Percentiles rank a stretch among this genome's conserved stretches.
These are phyloP conservation scores for Yamadazyma scolyti DNA, from an alignment of 805 yeast genomes.

Conservation along the genomic window DNA sequence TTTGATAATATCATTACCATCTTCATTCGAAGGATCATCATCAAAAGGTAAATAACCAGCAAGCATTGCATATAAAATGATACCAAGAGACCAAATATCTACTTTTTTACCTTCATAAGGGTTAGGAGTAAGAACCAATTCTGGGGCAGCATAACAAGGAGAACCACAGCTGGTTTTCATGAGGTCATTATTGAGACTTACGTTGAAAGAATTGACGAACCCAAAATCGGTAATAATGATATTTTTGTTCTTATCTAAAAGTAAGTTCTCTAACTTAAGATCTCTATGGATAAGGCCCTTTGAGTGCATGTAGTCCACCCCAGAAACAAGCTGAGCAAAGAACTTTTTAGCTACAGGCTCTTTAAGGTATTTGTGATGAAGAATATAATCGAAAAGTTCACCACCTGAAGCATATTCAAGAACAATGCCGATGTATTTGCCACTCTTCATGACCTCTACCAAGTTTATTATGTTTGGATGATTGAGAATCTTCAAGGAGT, in stretches of 20 bases:
- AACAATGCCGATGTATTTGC: conserved; percentile 93
- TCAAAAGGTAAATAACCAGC: conserved; percentile 97
- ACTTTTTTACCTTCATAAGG: conserved; percentile 92
- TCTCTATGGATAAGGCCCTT: conserved; percentile 80
- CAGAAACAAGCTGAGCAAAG: conserved; percentile 90
- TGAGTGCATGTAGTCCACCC: conserved; percentile 85
- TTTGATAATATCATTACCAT: conserved; percentile 89
- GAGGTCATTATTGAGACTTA: conserved; percentile 53
- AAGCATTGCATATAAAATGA: conserved; percentile 91
- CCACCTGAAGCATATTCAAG: conserved; percentile 97
- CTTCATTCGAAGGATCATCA: conserved; percentile 95
- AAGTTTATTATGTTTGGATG: conserved; percentile 93
- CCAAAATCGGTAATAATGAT: conserved; percentile 90
- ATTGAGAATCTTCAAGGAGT: conserved; percentile 76
- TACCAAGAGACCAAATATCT: conserved; percentile 97
- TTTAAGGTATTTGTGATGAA: conserved; percentile 80
- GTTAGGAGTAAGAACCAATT: conserved; percentile 78
- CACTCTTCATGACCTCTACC: conserved; percentile 91
- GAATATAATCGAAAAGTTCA: conserved; percentile 88
- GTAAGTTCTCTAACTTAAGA: conserved; percentile 67
- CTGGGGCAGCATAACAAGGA: conserved; percentile 99
- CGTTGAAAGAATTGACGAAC: conserved; percentile 79
- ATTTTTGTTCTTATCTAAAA: conserved; percentile 82
- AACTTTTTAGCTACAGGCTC: conserved; percentile 82
- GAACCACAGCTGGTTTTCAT: conserved; percentile 97